A percentile compares a stretch with the other conserved stretches of the same genome.
These are phyloP conservation scores for Mallotus nudiflorus DNA, from an alignment of 345 rosid species.

Conservation along the genomic window DNA sequence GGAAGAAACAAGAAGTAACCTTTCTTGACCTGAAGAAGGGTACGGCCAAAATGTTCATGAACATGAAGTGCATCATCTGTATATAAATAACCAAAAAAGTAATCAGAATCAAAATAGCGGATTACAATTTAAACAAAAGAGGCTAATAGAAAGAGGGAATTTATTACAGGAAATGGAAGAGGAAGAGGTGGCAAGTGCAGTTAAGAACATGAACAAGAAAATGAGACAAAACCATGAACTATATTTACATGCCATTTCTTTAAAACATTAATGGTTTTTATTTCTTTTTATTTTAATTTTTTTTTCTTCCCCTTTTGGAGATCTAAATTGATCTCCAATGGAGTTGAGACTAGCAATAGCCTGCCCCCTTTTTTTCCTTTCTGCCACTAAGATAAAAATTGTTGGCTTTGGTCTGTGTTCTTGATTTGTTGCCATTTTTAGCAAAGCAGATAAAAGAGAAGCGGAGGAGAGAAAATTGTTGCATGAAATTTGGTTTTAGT, in stretches of 20 bases:
- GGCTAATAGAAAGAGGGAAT: neutral
- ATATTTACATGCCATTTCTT: conserved; percentile 4
- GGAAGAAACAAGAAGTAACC: conserved; percentile 32
- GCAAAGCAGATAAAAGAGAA: too few relatives aligned
- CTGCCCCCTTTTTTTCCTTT: neutral
- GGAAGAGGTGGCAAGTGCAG: conserved; percentile 36
- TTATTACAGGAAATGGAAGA: conserved; percentile 41
- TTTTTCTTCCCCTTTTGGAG: neutral
- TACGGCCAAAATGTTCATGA: conserved; percentile 44
- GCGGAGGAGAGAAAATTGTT: too few relatives aligned
- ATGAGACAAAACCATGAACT: conserved; percentile 24
- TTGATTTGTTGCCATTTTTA: neutral
- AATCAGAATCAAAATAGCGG: neutral
- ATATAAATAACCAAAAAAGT: neutral
- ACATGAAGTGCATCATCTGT: conserved; percentile 52
- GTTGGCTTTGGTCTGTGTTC: neutral
- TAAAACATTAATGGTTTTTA: too few relatives aligned
- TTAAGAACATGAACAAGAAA: conserved; percentile 32
- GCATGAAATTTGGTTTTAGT: too few relatives aligned
- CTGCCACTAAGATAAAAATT: neutral
- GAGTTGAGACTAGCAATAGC: neutral
- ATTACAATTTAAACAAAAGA: neutral
- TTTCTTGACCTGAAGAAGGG: conserved; percentile 66
- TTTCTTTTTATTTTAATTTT: too few relatives aligned
- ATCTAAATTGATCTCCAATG: conserved; percentile 15